A percentile compares a stretch with the other conserved stretches of the same genome.
These are phyloP conservation scores for Escallonia herrerae DNA, from an alignment of 129 eudicot species.

Conservation along the genomic window DNA sequence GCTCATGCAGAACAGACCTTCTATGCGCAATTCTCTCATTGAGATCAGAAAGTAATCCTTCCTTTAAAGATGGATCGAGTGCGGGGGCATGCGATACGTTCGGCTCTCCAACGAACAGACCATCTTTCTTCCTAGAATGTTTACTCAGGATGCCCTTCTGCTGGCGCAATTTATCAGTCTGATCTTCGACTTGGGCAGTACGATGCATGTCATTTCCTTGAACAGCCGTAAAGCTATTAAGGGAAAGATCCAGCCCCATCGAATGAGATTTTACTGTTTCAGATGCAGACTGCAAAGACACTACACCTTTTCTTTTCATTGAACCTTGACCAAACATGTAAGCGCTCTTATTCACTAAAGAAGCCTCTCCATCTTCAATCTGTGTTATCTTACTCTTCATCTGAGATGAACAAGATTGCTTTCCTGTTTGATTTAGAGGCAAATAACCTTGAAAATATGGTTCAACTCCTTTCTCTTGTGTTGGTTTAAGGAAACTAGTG, in stretches of 20 bases:
- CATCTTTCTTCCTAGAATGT: constrained; percentile 22
- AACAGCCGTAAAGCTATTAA: constrained; percentile 27
- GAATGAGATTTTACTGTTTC: constrained; percentile 8
- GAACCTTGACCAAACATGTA: constrained; percentile 24
- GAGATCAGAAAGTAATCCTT: constrained; percentile 27
- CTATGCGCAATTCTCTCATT: constrained; percentile 20
- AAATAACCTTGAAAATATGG: constrained; percentile 19
- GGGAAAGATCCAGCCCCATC: constrained; percentile 47
- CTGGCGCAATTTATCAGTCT: constrained; percentile 1
- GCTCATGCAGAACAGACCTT: constrained; percentile 5
- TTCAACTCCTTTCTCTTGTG: constrained; percentile 19
- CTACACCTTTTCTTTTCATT: constrained; percentile 3
- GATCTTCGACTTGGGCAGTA: constrained; percentile 8
- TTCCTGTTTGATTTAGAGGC: constrained; percentile 33
- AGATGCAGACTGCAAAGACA: not conserved
- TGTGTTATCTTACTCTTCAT: constrained; percentile 18
- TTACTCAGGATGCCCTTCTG: constrained; percentile 15
- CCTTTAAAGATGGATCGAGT: constrained; percentile 14
- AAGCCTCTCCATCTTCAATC: constrained; percentile 13
- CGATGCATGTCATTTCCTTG: constrained; percentile 2
- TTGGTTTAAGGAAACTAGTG: not conserved
- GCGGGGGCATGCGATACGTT: constrained; percentile 13
- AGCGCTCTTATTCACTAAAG: constrained; percentile 4
- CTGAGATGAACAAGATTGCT: constrained; percentile 20
- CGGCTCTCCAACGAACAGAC: constrained; percentile 27